Percentiles rank a stretch among this genome's conserved stretches.
Conservation (phyloP, 495 filamentous ascomycete genomes). For the Penicillium egyptiacum region DNA sequence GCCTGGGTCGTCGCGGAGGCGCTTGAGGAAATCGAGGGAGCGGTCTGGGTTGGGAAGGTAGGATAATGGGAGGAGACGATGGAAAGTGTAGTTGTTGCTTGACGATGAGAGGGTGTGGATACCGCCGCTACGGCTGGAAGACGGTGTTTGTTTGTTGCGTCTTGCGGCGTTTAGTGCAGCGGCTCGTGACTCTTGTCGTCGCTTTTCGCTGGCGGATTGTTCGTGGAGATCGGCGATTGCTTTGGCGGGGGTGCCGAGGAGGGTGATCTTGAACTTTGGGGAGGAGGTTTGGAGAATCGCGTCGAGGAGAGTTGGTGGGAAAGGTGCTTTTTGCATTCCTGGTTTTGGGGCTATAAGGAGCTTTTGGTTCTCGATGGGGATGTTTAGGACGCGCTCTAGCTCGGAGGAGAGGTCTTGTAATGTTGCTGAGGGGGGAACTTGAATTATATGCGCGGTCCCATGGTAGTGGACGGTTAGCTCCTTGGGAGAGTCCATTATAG, state of each 20-base stretch:
- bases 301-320: conserved; percentile 42
- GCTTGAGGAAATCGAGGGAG: conserved; percentile 69
- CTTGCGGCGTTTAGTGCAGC: conserved; percentile 35
- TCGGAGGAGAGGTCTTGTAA: conserved; percentile 62
- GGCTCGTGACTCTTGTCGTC: conserved; percentile 40
- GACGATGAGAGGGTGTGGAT: conserved; percentile 40
- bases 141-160: conserved; percentile 27
- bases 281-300: conserved; percentile 47
- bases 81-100: conserved; percentile 75
- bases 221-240: conserved; percentile 43
- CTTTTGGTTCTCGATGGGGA: conserved; percentile 71
- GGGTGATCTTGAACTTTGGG: conserved; percentile 45
- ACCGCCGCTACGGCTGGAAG: conserved; percentile 43
- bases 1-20: conserved; percentile 78
- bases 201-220: conserved; percentile 39
- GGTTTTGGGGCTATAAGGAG: conserved; percentile 69
- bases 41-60: conserved; percentile 74
- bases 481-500: conserved; percentile 25
- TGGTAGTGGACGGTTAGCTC: conserved; percentile 59
- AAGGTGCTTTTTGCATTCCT: conserved; percentile 65
- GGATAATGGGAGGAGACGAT: conserved; percentile 68
- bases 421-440: conserved; percentile 65
- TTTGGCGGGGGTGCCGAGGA: conserved; percentile 39
- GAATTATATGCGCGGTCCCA: conserved; percentile 71
- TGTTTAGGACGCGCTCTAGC: conserved; percentile 56